Evolutionary conservation across 2,329 filamentous ascomycete genomes (phyloP).

Genomic region (Macrophomina tecta): DNA sequence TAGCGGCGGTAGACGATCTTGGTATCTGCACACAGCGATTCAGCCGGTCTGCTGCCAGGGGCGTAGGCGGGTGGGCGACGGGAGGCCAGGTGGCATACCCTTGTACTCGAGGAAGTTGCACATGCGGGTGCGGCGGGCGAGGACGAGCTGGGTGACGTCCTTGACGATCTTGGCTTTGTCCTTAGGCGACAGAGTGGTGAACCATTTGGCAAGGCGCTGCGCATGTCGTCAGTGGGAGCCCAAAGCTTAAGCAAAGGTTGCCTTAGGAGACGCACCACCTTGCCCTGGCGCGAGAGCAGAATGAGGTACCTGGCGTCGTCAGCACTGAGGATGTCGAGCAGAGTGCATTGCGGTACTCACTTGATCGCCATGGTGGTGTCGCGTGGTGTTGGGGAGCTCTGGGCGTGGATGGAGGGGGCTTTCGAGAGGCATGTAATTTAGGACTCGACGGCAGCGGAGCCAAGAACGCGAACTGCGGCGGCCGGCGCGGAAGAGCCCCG

Average conservation of each 20-base stretch:
- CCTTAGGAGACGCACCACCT: conserved; percentile 78
- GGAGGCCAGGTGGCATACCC: conserved; percentile 60
- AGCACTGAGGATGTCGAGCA: not conserved
- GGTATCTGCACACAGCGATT: conserved; percentile 68
- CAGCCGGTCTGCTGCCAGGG: conserved; percentile 29
- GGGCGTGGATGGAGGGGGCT: conserved; percentile 2
- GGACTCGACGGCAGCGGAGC: not conserved
- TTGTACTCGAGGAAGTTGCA: conserved; percentile 99
- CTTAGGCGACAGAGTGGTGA: conserved; percentile 94
- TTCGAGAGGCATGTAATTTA: conserved; percentile 4
- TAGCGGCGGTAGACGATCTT: conserved; percentile 99
- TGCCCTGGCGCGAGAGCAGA: conserved; percentile 95
- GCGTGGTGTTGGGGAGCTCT: conserved; percentile 8
- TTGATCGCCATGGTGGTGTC: conserved; percentile 59
- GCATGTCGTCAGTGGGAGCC: conserved; percentile 30
- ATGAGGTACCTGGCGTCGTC: conserved; percentile 79
- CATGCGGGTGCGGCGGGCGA: conserved; percentile 96
- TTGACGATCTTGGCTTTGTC: conserved; percentile 99
- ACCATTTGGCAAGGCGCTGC: conserved; percentile 98
- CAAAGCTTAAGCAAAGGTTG: conserved; percentile 43
- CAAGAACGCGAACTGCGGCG: not conserved
- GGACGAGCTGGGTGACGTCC: conserved; percentile 96
- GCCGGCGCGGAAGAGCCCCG: conserved; percentile 22
- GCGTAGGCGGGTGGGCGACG: conserved; percentile 14
- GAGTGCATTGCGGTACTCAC: conserved; percentile 44